A percentile compares a stretch with the other conserved stretches of the same genome.
Conservation (phyloP, 2,329 filamentous ascomycete species). For the Pyricularia sp. region DNA sequence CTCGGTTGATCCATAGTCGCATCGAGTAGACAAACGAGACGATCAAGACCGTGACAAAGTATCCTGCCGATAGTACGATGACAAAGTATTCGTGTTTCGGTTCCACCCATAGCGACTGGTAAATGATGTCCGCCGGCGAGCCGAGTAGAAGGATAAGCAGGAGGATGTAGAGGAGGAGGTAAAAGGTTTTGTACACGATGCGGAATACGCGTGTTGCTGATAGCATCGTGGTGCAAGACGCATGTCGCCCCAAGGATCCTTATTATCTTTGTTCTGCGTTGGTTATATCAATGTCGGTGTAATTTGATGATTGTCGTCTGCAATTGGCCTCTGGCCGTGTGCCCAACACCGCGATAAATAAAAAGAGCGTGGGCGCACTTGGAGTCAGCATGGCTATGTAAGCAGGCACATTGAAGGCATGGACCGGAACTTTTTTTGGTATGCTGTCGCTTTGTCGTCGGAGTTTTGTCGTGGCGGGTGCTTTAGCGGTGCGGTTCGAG, state of each 20-base stretch:
- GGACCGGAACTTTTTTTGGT: not conserved
- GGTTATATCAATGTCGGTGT: not conserved
- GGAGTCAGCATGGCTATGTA: constrained; percentile 1
- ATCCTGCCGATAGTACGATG: constrained; percentile 69
- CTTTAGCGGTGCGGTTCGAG: not conserved
- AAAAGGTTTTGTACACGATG: constrained; percentile 70
- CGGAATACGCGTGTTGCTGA: constrained; percentile 48
- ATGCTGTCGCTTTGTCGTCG: not conserved
- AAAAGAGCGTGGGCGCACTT: not conserved
- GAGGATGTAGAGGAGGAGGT: constrained; percentile 62
- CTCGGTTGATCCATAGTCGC: constrained; percentile 77
- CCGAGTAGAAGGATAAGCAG: constrained; percentile 62
- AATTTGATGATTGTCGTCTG: not conserved
- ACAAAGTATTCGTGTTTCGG: constrained; percentile 43
- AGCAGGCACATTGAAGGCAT: not conserved
- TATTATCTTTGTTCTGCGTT: not conserved
- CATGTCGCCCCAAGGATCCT: not conserved
- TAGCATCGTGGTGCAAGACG: constrained; percentile 19
- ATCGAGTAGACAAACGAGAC: constrained; percentile 66
- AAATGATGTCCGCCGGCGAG: constrained; percentile 69
- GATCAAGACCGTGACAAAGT: constrained; percentile 58
- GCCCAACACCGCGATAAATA: not conserved
- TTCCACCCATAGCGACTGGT: constrained; percentile 46
- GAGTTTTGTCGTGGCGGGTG: not conserved
- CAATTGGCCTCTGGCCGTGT: not conserved